Evolutionary conservation across 129 eudicot genomes (phyloP).

Genomic region (Flaveria linearis): DNA sequence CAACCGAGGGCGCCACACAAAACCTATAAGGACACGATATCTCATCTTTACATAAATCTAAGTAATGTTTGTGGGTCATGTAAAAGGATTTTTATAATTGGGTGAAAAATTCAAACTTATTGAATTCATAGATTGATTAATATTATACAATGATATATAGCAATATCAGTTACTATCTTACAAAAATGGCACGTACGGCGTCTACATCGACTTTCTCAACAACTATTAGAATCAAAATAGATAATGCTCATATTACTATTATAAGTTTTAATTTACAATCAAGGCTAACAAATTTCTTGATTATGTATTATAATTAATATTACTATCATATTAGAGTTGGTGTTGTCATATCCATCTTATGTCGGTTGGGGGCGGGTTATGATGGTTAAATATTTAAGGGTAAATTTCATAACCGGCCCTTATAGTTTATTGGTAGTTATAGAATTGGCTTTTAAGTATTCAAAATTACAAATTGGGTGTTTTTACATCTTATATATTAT

Average conservation of each 20-base stretch:
- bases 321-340: neutral
- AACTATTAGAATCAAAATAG: neutral
- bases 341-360: slow-evolving; percentile 16
- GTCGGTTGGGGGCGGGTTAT: slow-evolving; percentile 29
- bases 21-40: too few species aligned
- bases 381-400: neutral
- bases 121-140: neutral
- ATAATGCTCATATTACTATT: neutral
- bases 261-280: slow-evolving; percentile 22
- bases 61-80: neutral
- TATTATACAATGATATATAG: neutral
- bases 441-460: neutral
- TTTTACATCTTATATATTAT: too few species aligned
- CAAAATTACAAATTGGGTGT: too few species aligned
- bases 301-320: neutral
- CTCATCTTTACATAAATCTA: too few species aligned
- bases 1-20: too few species aligned
- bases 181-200: slow-evolving; percentile 41
- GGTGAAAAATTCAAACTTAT: neutral
- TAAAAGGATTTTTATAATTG: neutral
- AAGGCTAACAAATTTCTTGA: slow-evolving; percentile 15
- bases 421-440: neutral
- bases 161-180: slow-evolving; percentile 14
- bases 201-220: slow-evolving; percentile 31
- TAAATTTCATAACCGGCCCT: neutral